Evolutionary conservation across 2,329 filamentous ascomycete species (phyloP).

Genomic region (Madurella mycetomatis): DNA sequence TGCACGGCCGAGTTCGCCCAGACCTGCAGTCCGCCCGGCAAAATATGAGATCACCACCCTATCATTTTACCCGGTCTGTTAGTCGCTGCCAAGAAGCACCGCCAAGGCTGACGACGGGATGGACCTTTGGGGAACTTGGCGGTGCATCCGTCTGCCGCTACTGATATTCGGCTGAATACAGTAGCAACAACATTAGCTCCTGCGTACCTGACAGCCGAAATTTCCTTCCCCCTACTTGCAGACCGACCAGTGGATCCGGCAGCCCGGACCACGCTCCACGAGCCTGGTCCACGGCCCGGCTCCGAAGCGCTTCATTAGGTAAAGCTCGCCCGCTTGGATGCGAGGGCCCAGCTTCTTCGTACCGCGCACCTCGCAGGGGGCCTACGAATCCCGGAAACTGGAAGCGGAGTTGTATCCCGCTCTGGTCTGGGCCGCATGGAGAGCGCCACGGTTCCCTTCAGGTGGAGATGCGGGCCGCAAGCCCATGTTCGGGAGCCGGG

Average conservation of each 20-base stretch:
- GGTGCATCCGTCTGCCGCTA: neutral
- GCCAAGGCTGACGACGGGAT: neutral
- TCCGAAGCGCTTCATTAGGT: constrained; percentile 6
- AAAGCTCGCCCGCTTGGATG: neutral
- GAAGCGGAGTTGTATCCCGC: constrained; percentile 2
- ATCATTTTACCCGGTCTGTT: too few species aligned
- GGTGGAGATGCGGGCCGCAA: neutral
- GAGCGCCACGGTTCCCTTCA: neutral
- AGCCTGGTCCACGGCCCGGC: constrained; percentile 14
- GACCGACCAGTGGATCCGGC: neutral
- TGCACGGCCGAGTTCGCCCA: too few species aligned
- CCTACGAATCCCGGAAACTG: neutral
- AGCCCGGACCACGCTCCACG: neutral
- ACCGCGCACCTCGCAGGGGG: neutral
- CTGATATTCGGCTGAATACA: constrained; percentile 18
- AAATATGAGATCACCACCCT: neutral
- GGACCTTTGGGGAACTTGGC: neutral
- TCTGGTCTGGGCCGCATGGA: constrained; percentile 1
- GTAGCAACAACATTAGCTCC: constrained; percentile 1
- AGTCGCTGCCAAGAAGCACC: too few species aligned
- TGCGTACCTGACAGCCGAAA: constrained; percentile 10
- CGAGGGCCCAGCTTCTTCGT: neutral
- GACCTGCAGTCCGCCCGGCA: neutral
- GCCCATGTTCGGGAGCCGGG: neutral
- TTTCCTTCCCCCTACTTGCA: constrained; percentile 4